Conservation (phyloP, 805 yeast genomes). For the Komagataella phaffii region DNA sequence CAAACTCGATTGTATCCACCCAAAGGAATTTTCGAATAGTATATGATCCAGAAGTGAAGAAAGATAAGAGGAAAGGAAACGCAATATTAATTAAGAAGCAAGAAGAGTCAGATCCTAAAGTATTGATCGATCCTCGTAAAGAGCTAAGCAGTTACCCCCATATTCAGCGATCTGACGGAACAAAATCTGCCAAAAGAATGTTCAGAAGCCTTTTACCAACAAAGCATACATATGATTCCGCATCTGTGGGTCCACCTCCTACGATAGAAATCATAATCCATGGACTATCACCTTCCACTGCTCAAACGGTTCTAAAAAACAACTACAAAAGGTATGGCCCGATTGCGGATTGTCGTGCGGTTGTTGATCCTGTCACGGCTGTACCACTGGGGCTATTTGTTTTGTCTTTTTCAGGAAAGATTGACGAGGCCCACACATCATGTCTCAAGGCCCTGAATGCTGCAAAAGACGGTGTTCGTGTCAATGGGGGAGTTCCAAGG, state of each 20-base stretch:
- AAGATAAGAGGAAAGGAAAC: slow-evolving; percentile 25
- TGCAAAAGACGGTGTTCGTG: slow-evolving; percentile 28
- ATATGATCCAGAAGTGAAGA: slow-evolving; percentile 39
- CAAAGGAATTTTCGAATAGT: slow-evolving; percentile 26
- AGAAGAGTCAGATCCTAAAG: slow-evolving; percentile 13
- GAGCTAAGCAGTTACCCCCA: slow-evolving; percentile 16
- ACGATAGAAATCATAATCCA: slow-evolving; percentile 56
- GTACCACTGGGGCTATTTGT: slow-evolving; percentile 66
- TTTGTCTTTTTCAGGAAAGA: slow-evolving; percentile 46
- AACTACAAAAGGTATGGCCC: slow-evolving; percentile 53
- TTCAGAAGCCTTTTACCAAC: slow-evolving; percentile 9
- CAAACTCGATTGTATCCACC: not conserved
- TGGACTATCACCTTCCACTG: slow-evolving; percentile 44
- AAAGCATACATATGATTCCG: slow-evolving; percentile 42
- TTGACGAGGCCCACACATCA: slow-evolving; percentile 12
- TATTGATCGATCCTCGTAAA: slow-evolving; percentile 29
- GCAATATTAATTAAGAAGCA: slow-evolving; percentile 19
- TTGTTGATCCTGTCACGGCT: slow-evolving; percentile 63
- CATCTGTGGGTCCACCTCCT: slow-evolving; percentile 69
- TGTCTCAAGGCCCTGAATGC: slow-evolving; percentile 21
- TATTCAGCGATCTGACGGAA: slow-evolving; percentile 4
- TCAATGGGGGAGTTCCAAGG: not conserved
- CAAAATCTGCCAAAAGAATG: slow-evolving; percentile 9
- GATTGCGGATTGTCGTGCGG: slow-evolving; percentile 40
- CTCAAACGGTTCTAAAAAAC: slow-evolving; percentile 29